These are phyloP conservation scores for Phytophthora colocasiae DNA, from an alignment of 352 stramenopile species.

Conservation along the genomic window DNA sequence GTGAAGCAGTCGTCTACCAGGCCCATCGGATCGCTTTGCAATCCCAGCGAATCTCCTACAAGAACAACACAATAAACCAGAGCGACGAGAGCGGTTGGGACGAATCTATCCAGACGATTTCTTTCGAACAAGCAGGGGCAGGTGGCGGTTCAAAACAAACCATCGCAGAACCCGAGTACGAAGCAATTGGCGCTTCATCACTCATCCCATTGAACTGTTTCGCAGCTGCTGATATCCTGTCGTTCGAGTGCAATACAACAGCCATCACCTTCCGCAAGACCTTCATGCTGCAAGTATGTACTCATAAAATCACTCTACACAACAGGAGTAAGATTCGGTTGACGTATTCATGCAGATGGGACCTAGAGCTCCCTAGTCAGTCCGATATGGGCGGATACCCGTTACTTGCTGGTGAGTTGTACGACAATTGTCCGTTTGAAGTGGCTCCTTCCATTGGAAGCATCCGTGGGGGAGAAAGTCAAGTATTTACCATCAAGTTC, in stretches of 20 bases:
- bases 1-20: slow-evolving; percentile 41
- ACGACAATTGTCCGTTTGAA: slow-evolving; percentile 88
- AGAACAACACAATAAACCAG: slow-evolving; percentile 18
- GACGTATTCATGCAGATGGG: slow-evolving; percentile 65
- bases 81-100: slow-evolving; percentile 73
- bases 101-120: slow-evolving; percentile 69
- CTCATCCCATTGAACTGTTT: slow-evolving; percentile 65
- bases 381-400: slow-evolving; percentile 13
- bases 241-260: slow-evolving; percentile 68
- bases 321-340: slow-evolving; percentile 84
- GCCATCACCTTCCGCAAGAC: slow-evolving; percentile 79
- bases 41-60: slow-evolving; percentile 66
- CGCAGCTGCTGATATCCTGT: slow-evolving; percentile 64
- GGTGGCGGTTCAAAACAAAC: slow-evolving; percentile 25
- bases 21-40: slow-evolving; percentile 50
- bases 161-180: slow-evolving; percentile 56
- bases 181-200: slow-evolving; percentile 43
- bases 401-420: slow-evolving; percentile 14
- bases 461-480: slow-evolving; percentile 60
- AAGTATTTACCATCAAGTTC: slow-evolving; percentile 90
- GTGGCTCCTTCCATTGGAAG: slow-evolving; percentile 71
- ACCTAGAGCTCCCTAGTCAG: slow-evolving; percentile 25
- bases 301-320: slow-evolving; percentile 65
- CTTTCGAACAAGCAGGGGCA: slow-evolving; percentile 44
- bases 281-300: slow-evolving; percentile 90